Evolutionary conservation across 192 early-diverging fungal species (phyloP), one percentile per base, ranked within the genome.

Genomic region (Obelidium mucronatum): DNA sequence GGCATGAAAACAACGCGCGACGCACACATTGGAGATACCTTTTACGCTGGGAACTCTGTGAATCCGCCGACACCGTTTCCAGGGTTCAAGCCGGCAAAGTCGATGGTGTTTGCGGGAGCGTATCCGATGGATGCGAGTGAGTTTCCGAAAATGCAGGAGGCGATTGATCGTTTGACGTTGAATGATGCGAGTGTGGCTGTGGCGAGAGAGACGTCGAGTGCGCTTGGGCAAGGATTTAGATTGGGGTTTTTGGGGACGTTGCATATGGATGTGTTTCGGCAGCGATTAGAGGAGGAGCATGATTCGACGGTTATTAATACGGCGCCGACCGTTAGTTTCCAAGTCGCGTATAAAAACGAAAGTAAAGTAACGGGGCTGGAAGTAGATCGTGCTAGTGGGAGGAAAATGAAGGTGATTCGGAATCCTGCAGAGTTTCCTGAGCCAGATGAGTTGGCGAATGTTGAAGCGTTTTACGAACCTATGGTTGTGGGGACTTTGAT

Each of bases 191-290:
- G 93, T 62, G 97, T 99, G 4, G 84, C 87, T 58, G 92, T 99
- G 1, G 89, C 93, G 67, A 93, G 94, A 28, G 87, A 88, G 51
- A 83, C 82, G 2, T 75, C 70, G 76, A 87, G 79, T 24, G 94
- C 96, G 28, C 74, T 99, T 31, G 97, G 97, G 2, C 97, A 99
- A 81, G 97, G 97, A 2, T 99, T 95, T 90, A 89, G 97, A 1
- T 81, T 99, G 26, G 97, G 97, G 11, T 99, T 99, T 66, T 76
- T 99, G 62, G 97, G 97, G 24, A 98, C 95, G 0, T 75, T 99
- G 39, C 97, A 99, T 73, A 97, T 98, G 97, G 97, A 99, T 80
- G 97, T 99, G 34, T 99, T 99, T 76, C 82, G 94, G 22, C 95
- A 99, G 78, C 85, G 97, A 19, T 82, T 99, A 36, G 96, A 85